phyloP scores from a whole-genome alignment of 2,329 filamentous ascomycete genomes.

The Fusarium austroafricanum region DNA sequence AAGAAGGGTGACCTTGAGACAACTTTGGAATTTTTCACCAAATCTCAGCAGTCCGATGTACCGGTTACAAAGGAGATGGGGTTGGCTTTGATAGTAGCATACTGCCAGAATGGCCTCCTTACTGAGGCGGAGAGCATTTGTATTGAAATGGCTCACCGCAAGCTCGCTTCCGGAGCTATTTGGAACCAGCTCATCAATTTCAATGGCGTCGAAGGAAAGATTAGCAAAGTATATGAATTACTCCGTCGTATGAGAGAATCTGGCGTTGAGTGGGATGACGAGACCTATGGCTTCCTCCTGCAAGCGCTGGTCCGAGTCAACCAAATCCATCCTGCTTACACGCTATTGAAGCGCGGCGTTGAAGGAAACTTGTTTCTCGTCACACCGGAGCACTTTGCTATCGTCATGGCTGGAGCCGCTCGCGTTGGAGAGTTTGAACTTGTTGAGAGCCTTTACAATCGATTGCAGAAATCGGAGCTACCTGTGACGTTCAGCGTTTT shows the following conservation, averaged over 20 bases:
- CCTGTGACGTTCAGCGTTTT: conserved; percentile 57
- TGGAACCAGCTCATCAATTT: conserved; percentile 84
- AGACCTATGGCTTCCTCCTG: conserved; percentile 64
- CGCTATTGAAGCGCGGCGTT: conserved; percentile 59
- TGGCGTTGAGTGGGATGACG: conserved; percentile 60
- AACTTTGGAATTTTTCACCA: conserved; percentile 72
- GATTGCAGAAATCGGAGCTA: conserved; percentile 58
- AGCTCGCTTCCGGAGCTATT: conserved; percentile 67
- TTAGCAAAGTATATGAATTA: conserved; percentile 61
- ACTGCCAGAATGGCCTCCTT: conserved; percentile 60
- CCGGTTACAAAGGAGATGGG: conserved; percentile 68
- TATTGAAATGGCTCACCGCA: conserved; percentile 63
- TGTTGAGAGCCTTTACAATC: conserved; percentile 55
- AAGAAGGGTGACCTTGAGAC: conserved; percentile 78
- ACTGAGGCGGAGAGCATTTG: conserved; percentile 54
- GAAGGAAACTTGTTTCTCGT: conserved; percentile 60
- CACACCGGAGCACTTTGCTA: conserved; percentile 61
- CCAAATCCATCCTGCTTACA: conserved; percentile 62
- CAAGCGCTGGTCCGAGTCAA: conserved; percentile 61
- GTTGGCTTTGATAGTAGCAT: conserved; percentile 74
- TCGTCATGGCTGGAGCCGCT: conserved; percentile 65
- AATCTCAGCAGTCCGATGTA: conserved; percentile 67
- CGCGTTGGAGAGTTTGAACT: conserved; percentile 57
- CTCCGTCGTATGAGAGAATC: conserved; percentile 62
- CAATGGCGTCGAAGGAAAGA: conserved; percentile 71